Conservation (phyloP, 352 stramenopile species). For the Phytophthora fragariae region DNA sequence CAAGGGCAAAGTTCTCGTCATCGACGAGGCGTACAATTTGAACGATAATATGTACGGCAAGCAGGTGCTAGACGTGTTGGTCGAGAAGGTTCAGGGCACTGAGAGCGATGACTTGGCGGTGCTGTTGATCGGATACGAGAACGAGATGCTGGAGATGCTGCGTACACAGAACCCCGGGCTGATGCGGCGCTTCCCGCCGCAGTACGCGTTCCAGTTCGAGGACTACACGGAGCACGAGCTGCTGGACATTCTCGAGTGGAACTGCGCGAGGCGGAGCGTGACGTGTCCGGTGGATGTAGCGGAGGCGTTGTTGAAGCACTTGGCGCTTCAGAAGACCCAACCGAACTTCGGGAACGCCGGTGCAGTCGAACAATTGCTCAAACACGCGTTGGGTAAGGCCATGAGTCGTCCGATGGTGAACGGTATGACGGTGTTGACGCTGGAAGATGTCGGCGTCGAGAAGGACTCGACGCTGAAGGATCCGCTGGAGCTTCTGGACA, state of each 20-base stretch:
- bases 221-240: slow-evolving; percentile 92
- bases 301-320: slow-evolving; percentile 60
- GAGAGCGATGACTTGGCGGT: slow-evolving; percentile 93
- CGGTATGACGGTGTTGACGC: slow-evolving; percentile 48
- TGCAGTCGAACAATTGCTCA: slow-evolving; percentile 85
- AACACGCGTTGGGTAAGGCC: slow-evolving; percentile 74
- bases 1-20: slow-evolving; percentile 92
- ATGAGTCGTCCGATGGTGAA: slow-evolving; percentile 52
- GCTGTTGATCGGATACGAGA: slow-evolving; percentile 91
- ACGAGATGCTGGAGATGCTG: slow-evolving; percentile 93
- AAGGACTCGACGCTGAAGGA: slow-evolving; percentile 35
- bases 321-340: slow-evolving; percentile 72
- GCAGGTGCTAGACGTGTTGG: slow-evolving; percentile 87
- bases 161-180: slow-evolving; percentile 90
- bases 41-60: slow-evolving; percentile 74
- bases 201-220: slow-evolving; percentile 93
- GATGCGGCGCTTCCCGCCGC: slow-evolving; percentile 82
- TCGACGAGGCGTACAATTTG: slow-evolving; percentile 95
- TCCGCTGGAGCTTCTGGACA: slow-evolving; percentile 53
- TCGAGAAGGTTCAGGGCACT: slow-evolving; percentile 92
- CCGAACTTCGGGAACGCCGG: slow-evolving; percentile 93
- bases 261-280: slow-evolving; percentile 61
- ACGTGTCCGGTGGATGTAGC: slow-evolving; percentile 59
- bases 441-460: slow-evolving; percentile 62
- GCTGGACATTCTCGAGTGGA: slow-evolving; percentile 70